phyloP scores from a whole-genome alignment of 2,329 filamentous ascomycete species.

The Mycogone perniciosa region DNA sequence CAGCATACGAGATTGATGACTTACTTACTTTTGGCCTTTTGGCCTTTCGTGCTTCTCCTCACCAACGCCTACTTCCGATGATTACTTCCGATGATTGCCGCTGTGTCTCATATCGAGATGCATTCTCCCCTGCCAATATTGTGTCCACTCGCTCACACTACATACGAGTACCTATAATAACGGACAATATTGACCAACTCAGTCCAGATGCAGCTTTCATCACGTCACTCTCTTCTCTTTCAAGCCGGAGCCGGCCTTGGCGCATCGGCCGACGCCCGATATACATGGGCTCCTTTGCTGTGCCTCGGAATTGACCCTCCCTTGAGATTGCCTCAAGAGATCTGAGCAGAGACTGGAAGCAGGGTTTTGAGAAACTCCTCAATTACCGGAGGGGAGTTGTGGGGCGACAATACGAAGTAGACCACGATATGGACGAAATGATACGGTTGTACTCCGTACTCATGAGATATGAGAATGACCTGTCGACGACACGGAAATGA shows the following conservation, averaged over 20 bases:
- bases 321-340: not conserved
- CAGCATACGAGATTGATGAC: too few relatives aligned
- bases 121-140: not conserved
- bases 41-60: too few relatives aligned
- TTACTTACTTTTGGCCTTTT: too few relatives aligned
- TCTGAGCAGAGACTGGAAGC: not conserved
- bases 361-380: not conserved
- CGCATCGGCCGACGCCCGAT: not conserved
- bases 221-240: not conserved
- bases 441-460: not conserved
- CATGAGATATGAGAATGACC: not conserved
- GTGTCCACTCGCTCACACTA: not conserved
- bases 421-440: not conserved
- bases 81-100: too few relatives aligned
- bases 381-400: not conserved
- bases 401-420: not conserved
- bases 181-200: not conserved
- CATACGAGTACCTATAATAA: not conserved
- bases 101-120: too few relatives aligned
- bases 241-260: not conserved
- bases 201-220: not conserved
- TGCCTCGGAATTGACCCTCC: not conserved
- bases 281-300: not conserved
- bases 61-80: too few relatives aligned
- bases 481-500: not conserved